Evolutionary conservation across 2,329 filamentous ascomycete species (phyloP).

Genomic region (Arthrinium puccinioides): DNA sequence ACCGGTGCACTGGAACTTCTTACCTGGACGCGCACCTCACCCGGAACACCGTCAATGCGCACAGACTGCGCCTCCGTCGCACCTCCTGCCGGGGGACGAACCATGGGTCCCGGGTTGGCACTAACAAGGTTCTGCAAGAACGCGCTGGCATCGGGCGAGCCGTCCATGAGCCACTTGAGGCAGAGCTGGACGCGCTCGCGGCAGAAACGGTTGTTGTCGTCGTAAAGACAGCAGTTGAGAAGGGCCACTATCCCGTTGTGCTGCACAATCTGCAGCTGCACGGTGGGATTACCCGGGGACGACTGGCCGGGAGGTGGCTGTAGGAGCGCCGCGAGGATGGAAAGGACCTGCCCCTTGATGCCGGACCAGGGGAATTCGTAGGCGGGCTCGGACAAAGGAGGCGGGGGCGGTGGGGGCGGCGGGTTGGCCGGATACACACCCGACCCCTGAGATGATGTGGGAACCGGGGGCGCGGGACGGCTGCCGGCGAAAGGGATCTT

Average conservation of each 20-base stretch:
- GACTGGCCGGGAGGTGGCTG: conserved; percentile 65
- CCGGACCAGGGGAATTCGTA: conserved; percentile 61
- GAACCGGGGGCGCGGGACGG: conserved; percentile 25
- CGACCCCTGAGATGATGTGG: conserved; percentile 20
- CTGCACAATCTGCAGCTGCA: conserved; percentile 81
- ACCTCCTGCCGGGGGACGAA: conserved; percentile 12
- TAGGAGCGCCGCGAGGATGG: conserved; percentile 81
- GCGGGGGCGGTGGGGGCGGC: conserved; percentile 35
- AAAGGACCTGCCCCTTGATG: conserved; percentile 86
- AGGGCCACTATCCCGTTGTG: conserved; percentile 82
- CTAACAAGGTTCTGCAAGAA: conserved; percentile 59
- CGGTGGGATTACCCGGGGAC: conserved; percentile 60
- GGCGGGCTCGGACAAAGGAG: conserved; percentile 54
- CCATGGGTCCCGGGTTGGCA: conserved; percentile 15
- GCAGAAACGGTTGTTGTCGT: conserved; percentile 90
- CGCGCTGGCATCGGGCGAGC: conserved; percentile 64
- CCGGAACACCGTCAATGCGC: conserved; percentile 47
- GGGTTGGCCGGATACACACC: conserved; percentile 19
- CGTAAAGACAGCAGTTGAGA: conserved; percentile 82
- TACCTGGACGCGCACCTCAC: conserved; percentile 49
- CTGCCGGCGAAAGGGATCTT: conserved; percentile 63
- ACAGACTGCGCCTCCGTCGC: conserved; percentile 34
- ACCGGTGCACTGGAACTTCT: conserved; percentile 26
- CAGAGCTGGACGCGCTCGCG: conserved; percentile 86
- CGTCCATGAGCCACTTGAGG: conserved; percentile 75